These are phyloP conservation scores for Trichosporon inkin DNA, from an alignment of 1,284 basidiomycete species.

Conservation along the genomic window DNA sequence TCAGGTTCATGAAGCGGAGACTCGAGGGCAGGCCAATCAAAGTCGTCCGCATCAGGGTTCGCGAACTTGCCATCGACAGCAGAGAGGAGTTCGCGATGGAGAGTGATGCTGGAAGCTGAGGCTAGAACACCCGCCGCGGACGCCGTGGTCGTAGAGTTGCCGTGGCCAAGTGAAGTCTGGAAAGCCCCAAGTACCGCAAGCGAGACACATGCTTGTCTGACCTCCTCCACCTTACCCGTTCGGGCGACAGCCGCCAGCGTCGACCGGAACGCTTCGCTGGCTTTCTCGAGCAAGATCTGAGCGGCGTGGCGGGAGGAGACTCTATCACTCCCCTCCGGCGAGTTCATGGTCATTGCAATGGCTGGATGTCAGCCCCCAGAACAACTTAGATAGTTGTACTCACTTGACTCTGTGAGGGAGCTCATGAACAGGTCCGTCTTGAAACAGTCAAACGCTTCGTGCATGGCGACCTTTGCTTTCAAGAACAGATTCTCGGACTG, in stretches of 20 bases:
- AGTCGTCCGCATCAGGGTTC: conserved; percentile 21
- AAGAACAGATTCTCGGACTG: conserved; percentile 69
- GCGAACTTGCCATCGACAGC: conserved; percentile 55
- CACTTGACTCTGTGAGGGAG: conserved; percentile 75
- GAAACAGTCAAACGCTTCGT: conserved; percentile 70
- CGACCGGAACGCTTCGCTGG: conserved; percentile 66
- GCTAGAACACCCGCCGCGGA: conserved; percentile 61
- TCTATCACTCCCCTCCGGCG: conserved; percentile 54
- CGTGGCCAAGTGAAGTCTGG: conserved; percentile 70
- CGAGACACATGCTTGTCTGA: conserved; percentile 67
- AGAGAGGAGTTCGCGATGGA: conserved; percentile 63
- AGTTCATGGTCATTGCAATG: conserved; percentile 77
- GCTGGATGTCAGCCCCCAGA: conserved; percentile 52
- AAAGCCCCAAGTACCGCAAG: conserved; percentile 68
- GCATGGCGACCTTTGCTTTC: conserved; percentile 67
- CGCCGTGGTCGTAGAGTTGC: conserved; percentile 54
- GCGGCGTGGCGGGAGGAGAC: conserved; percentile 59
- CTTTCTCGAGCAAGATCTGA: conserved; percentile 59
- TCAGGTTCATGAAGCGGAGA: not conserved
- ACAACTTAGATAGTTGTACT: conserved; percentile 8
- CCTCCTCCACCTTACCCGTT: conserved; percentile 62
- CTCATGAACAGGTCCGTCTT: conserved; percentile 78
- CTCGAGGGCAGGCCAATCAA: conserved; percentile 63
- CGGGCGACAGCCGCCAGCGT: conserved; percentile 60
- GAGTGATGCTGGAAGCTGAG: conserved; percentile 64